phyloP scores from a whole-genome alignment of 2,329 filamentous ascomycete genomes.

The Penicillium sp. region DNA sequence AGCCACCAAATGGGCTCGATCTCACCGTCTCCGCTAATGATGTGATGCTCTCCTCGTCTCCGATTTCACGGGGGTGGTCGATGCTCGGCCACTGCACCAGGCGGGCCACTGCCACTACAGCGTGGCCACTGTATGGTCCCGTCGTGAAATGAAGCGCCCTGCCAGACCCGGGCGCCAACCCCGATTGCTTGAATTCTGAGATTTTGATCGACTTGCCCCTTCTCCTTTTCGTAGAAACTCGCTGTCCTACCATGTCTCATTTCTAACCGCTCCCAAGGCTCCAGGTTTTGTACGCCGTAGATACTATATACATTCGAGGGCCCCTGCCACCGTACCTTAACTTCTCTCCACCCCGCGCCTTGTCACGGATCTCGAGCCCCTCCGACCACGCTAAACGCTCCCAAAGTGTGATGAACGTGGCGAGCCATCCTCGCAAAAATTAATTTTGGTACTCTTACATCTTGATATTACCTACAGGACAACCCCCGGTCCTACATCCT shows the following conservation, averaged over 20 bases:
- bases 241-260: constrained; percentile 25
- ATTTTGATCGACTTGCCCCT: constrained; percentile 29
- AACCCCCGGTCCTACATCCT: not conserved
- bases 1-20: constrained; percentile 29
- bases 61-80: constrained; percentile 18
- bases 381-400: constrained; percentile 20
- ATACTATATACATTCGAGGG: constrained; percentile 16
- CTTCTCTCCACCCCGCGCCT: constrained; percentile 15
- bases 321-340: constrained; percentile 3
- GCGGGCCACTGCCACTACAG: not conserved
- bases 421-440: constrained; percentile 8
- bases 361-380: constrained; percentile 24
- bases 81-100: not conserved
- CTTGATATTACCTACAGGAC: constrained; percentile 4
- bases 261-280: constrained; percentile 13
- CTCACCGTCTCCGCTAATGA: constrained; percentile 32
- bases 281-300: constrained; percentile 17
- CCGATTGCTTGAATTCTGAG: constrained; percentile 31
- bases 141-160: constrained; percentile 31
- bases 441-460: constrained; percentile 10
- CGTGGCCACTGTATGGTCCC: constrained; percentile 18
- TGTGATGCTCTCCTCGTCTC: constrained; percentile 18
- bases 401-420: constrained; percentile 24
- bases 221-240: constrained; percentile 9
- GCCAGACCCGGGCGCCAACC: constrained; percentile 25